Evolutionary conservation across 192 early-diverging fungal genomes (phyloP), one percentile per base, ranked within the genome.

Genomic region (Cladochytrium replicatum): DNA sequence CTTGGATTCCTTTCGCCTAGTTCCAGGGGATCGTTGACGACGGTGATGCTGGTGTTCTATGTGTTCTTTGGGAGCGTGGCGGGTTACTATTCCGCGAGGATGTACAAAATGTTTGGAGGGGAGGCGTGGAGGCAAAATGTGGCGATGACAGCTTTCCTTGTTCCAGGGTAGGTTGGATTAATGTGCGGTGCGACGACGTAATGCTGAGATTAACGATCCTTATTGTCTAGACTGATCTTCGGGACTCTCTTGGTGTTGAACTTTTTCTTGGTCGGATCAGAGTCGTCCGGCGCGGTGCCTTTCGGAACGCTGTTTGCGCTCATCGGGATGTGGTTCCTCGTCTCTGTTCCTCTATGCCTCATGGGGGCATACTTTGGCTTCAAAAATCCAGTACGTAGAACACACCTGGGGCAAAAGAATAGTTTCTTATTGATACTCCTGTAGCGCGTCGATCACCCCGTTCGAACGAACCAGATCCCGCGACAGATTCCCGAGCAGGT

Each of bases 31-130:
- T 88, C 94, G 1, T 66, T 98, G 39, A 77, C 80, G 4, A 94
- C 92, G 0, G 86, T 89, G 24, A 93, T 94, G 84, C 72, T 98
- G 43, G 67, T 91, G 32, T 87, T 94, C 52, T 96, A 88, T 61
- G 85, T 98, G 53, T 38, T 86, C 30, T 98, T 88, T 68, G 85
- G 83, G 4, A 75, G 77, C 29, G 72, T 87, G 38, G 83, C 92
- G n/a, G 94, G 94, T 9, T 96, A 83, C 59, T 71, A 84, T 37
- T 89, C 92, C 4, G 86, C 92, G 2, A 77, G 91, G 38, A 43
- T 85, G 25, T 98, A 96, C 67, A 93, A 94, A 60, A 88, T 92
- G 81, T 86, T 87, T 63, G 86, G 85, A 6, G 94, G 94, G 17
- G 83, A 85, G 34, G 64, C 76, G n/a, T 89, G 89, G 81, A 87